phyloP scores from a whole-genome alignment of 2,329 filamentous ascomycete genomes.

The Xylariaceae sp. region DNA sequence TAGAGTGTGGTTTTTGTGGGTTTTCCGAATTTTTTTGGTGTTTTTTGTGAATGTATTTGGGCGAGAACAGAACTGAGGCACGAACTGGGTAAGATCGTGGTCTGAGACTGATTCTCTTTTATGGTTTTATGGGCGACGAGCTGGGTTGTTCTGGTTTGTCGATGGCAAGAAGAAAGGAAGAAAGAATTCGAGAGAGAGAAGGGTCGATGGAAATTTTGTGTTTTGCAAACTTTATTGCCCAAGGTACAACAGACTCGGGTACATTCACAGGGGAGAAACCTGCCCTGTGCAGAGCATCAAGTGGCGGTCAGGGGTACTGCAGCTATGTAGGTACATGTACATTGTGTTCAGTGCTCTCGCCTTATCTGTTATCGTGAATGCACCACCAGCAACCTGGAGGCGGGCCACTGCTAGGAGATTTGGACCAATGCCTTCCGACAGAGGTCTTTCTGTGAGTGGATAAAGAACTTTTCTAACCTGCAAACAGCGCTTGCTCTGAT shows the following conservation, averaged over 20 bases:
- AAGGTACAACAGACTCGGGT: slow-evolving; percentile 3
- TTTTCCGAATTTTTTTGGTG: slow-evolving; percentile 60
- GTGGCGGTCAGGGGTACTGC: no score
- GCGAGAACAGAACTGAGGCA: slow-evolving; percentile 58
- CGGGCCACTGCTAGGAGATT: no score
- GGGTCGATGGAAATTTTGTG: slow-evolving; percentile 31
- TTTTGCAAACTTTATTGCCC: no score
- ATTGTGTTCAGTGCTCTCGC: no score
- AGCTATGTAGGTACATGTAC: no score
- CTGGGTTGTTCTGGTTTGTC: slow-evolving; percentile 50
- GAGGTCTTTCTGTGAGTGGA: no score
- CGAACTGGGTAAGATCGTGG: slow-evolving; percentile 47
- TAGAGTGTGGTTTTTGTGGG: slow-evolving; percentile 40
- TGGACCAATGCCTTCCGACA: no score
- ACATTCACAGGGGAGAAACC: slow-evolving; percentile 1
- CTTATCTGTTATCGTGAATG: no score
- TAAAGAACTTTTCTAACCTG: no score
- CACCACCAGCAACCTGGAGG: no score
- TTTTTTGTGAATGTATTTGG: slow-evolving; percentile 46
- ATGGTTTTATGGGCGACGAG: slow-evolving; percentile 39
- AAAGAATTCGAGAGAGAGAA: slow-evolving; percentile 37
- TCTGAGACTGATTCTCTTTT: slow-evolving; percentile 46
- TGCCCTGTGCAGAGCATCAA: no score
- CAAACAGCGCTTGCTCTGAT: no score
- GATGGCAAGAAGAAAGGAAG: slow-evolving; percentile 38